phyloP scores from a whole-genome alignment of 192 early-diverging fungal genomes.

The Gonapodya sp. region DNA sequence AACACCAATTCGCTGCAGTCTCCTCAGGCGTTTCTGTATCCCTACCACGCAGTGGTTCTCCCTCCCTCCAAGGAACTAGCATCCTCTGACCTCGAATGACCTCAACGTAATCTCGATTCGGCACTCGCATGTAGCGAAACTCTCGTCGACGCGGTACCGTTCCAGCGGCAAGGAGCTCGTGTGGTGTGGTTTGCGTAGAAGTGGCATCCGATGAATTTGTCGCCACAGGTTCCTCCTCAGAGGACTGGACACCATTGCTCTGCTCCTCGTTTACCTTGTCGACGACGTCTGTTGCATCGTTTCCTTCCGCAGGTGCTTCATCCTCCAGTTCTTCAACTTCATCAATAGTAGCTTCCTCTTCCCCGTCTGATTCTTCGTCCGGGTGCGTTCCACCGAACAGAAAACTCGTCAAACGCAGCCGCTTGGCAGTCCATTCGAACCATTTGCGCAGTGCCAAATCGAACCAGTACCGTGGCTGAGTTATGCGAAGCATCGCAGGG shows the following conservation, averaged over 20 bases:
- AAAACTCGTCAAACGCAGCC: constrained; percentile 69
- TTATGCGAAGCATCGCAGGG: constrained; percentile 46
- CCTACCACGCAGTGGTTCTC: constrained; percentile 33
- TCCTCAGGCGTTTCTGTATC: constrained; percentile 37
- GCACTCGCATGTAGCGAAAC: constrained; percentile 44
- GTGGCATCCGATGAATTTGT: neutral
- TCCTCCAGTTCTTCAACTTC: constrained; percentile 51
- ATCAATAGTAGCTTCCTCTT: constrained; percentile 8
- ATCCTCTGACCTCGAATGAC: constrained; percentile 69
- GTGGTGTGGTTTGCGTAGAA: neutral
- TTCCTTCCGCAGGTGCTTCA: constrained; percentile 32
- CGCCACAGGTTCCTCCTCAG: neutral
- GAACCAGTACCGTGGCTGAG: constrained; percentile 51
- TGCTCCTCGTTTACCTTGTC: constrained; percentile 14
- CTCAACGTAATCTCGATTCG: constrained; percentile 73
- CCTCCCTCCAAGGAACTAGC: constrained; percentile 55
- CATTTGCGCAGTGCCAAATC: constrained; percentile 48
- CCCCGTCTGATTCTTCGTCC: constrained; percentile 54
- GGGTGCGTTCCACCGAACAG: constrained; percentile 60
- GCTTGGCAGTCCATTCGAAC: constrained; percentile 59
- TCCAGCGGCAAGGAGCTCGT: too few relatives aligned
- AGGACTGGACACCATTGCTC: neutral
- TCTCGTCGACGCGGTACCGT: neutral
- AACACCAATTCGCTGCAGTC: constrained; percentile 45
- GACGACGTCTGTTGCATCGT: constrained; percentile 22